These are phyloP conservation scores for Chiua virens DNA, from an alignment of 768 basidiomycete species.

Conservation along the genomic window DNA sequence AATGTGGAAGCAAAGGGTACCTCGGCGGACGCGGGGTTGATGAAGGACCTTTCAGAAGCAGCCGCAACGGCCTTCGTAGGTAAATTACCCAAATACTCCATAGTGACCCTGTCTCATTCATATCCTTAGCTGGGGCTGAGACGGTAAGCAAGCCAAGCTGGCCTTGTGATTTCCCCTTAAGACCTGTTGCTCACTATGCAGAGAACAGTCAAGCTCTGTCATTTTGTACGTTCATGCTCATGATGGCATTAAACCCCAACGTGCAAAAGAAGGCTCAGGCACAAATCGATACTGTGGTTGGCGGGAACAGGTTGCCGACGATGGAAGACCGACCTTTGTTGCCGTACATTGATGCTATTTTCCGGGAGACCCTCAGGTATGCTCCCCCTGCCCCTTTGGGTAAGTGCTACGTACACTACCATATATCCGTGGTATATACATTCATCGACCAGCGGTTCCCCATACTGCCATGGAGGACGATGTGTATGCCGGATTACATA, in stretches of 20 bases:
- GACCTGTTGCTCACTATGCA: not conserved
- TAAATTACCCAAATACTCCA: not conserved
- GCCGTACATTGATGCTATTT: conserved; percentile 21
- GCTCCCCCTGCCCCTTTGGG: conserved; percentile 14
- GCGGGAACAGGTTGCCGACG: conserved; percentile 11
- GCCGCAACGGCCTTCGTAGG: conserved; percentile 24
- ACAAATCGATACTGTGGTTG: conserved; percentile 20
- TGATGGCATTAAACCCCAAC: conserved; percentile 17
- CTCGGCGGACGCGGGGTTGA: not conserved
- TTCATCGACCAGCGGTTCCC: conserved; percentile 21
- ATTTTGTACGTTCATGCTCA: conserved; percentile 15
- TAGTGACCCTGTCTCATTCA: not conserved
- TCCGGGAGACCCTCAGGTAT: conserved; percentile 21
- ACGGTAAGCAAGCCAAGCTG: conserved; percentile 9
- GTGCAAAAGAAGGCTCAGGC: conserved; percentile 21
- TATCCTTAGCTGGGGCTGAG: conserved; percentile 16
- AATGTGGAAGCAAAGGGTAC: conserved; percentile 7
- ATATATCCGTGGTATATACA: not conserved
- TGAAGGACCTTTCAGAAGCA: conserved; percentile 17
- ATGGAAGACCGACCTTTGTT: conserved; percentile 16
- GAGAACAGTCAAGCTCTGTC: conserved; percentile 26
- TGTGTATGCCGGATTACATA: conserved; percentile 46
- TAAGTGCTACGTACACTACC: not conserved
- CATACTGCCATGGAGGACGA: conserved; percentile 41
- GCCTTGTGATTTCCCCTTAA: not conserved